Evolutionary conservation across 148 eudicot species (phyloP).

Genomic region (Polygonum aviculare): DNA sequence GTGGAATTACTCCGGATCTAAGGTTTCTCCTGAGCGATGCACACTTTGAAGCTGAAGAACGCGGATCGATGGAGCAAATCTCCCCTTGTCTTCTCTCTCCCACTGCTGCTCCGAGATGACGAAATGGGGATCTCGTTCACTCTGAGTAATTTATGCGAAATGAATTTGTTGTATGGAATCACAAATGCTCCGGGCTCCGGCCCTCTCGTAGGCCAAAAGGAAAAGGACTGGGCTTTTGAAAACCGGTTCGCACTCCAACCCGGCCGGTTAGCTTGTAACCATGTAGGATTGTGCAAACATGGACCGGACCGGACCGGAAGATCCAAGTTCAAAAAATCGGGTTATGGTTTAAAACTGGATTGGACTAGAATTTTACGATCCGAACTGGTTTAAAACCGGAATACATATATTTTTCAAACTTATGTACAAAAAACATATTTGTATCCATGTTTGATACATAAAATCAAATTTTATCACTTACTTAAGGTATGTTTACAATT

Average conservation of each 20-base stretch:
- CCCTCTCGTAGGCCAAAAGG: not conserved
- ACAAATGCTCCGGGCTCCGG: not conserved
- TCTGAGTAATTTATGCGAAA: not conserved
- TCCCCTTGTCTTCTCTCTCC: not conserved
- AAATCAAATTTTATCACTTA: too few relatives aligned
- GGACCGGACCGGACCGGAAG: too few relatives aligned
- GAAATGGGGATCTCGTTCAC: conserved; percentile 9
- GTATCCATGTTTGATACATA: too few relatives aligned
- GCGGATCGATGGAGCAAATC: not conserved
- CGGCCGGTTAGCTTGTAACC: not conserved
- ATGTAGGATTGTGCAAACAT: too few relatives aligned
- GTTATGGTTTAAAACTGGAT: too few relatives aligned
- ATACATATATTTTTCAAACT: too few relatives aligned
- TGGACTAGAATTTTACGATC: too few relatives aligned
- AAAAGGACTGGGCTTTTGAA: not conserved
- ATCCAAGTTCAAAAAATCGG: too few relatives aligned
- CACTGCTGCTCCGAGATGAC: conserved; percentile 1
- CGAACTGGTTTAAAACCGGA: too few relatives aligned
- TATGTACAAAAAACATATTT: too few relatives aligned
- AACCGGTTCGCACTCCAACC: not conserved
- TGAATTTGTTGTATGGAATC: not conserved
- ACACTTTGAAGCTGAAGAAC: not conserved
- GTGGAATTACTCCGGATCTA: not conserved
- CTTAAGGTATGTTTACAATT: too few relatives aligned
- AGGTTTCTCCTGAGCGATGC: not conserved